Evolutionary conservation across 805 yeast genomes (phyloP), one percentile per base, ranked within the genome.

Genomic region (Candida lessepsii): DNA sequence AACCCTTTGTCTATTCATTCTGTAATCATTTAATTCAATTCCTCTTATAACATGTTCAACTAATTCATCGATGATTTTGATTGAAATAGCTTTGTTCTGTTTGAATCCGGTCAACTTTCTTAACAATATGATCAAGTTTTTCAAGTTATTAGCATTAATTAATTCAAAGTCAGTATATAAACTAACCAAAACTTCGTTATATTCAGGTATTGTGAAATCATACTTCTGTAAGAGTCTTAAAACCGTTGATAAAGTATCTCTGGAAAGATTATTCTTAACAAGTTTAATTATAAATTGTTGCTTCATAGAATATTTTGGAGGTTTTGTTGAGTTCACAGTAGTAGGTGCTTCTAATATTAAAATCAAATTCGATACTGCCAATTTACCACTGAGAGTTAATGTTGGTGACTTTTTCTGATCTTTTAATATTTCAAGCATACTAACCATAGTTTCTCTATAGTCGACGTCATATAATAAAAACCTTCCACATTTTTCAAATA

Each of bases 401-500:
- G 67, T 66, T 19, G 71, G 70, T 28, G 73, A 73, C 35, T 69
- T 74, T 37, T 72, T 70, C 42, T 76, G 74, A 21, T 61, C 66
- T 45, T 72, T 73, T 29, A 87, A 58, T 5, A 83, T 54, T 5
- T 64, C 70, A 26, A 88, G 61, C 82, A 86, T 75, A 44, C 79
- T 81, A 11, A 67, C 66, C 76, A 86, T 86, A 25, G 78, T 65
- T 5, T 65, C 72, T 35, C 65, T 66, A 44, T 79, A 81, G 17
- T 80, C 86, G 0, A 78, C 72, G 18, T 69, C 73, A 45, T 76
- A 64, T 31, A 83, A 56, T 36, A 89, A 65, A 42, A 80, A 77
- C 42, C 78, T 68, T 0, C 96, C 96, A 49, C 86, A 73, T 26
- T 77, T 68, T 51, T 89, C 95, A 52, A 87, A 82, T 30, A 87